Percentiles rank a stretch among this genome's conserved stretches.
These are phyloP conservation scores for Wickerhamia fluorescens DNA, from an alignment of 805 yeast species.

Conservation along the genomic window DNA sequence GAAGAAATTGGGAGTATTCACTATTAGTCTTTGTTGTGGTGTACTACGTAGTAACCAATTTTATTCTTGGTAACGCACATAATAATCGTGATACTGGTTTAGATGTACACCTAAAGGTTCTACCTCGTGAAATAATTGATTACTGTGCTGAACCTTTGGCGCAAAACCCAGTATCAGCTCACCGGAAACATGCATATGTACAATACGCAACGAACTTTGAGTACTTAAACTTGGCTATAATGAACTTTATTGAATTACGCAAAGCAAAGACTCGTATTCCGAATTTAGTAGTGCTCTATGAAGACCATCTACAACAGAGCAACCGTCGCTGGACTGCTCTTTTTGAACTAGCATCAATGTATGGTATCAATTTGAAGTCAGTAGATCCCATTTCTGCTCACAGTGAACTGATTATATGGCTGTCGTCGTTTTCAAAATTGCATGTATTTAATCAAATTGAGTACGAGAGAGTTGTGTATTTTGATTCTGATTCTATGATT, in stretches of 20 bases:
- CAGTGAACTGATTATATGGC: constrained; percentile 31
- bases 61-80: constrained; percentile 9
- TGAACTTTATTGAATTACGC: constrained; percentile 34
- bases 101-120: constrained; percentile 11
- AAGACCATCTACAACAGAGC: constrained; percentile 9
- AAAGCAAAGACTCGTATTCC: constrained; percentile 32
- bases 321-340: constrained; percentile 10
- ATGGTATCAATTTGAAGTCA: constrained; percentile 19
- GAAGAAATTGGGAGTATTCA: constrained; percentile 18
- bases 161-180: constrained; percentile 2
- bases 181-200: constrained; percentile 43
- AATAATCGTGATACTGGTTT: constrained; percentile 9
- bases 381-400: constrained; percentile 14
- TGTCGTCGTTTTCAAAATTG: constrained; percentile 48
- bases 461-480: constrained; percentile 46
- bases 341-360: constrained; percentile 7
- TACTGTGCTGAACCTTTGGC: no score
- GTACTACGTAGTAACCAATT: constrained; percentile 16
- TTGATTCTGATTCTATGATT: constrained; percentile 53
- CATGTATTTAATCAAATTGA: constrained; percentile 42
- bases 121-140: constrained; percentile 17
- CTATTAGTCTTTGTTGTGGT: constrained; percentile 13
- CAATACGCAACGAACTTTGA: constrained; percentile 50
- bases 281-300: constrained; percentile 40
- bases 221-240: constrained; percentile 46